Evolutionary conservation across 2,329 filamentous ascomycete species (phyloP).

Genomic region (Alternaria arborescens): DNA sequence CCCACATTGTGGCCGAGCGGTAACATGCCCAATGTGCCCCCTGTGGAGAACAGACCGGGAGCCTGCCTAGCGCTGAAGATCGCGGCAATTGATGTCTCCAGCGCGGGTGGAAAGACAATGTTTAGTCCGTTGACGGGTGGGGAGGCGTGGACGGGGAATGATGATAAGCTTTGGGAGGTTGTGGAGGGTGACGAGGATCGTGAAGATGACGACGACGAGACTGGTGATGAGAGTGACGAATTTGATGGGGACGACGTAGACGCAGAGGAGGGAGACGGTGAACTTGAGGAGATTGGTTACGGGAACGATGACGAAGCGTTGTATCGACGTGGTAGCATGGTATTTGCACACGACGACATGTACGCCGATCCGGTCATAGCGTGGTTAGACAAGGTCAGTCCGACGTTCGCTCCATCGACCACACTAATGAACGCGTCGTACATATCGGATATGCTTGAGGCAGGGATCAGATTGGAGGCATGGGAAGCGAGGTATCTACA

Average conservation of each 20-base stretch:
- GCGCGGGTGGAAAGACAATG: not conserved
- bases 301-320: not conserved
- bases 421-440: not conserved
- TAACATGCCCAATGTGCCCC: not conserved
- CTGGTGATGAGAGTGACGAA: not conserved
- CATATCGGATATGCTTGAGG: too few relatives aligned
- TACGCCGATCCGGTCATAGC: not conserved
- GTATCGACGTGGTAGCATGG: not conserved
- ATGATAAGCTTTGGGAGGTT: not conserved
- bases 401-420: too few relatives aligned
- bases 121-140: not conserved
- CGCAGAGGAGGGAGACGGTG: not conserved
- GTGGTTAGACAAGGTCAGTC: not conserved
- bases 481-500: not conserved
- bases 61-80: not conserved
- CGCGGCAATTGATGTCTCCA: not conserved
- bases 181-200: not conserved
- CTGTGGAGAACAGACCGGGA: not conserved
- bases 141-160: not conserved
- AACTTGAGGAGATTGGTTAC: not conserved
- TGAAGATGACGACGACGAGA: not conserved
- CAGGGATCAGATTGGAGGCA: not conserved
- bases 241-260: not conserved
- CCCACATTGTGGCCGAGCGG: not conserved
- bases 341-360: fast-evolving